Evolutionary conservation across 1,284 basidiomycete species (phyloP), one percentile per base, ranked within the genome.

Genomic region (Megacollybia platyphylla): DNA sequence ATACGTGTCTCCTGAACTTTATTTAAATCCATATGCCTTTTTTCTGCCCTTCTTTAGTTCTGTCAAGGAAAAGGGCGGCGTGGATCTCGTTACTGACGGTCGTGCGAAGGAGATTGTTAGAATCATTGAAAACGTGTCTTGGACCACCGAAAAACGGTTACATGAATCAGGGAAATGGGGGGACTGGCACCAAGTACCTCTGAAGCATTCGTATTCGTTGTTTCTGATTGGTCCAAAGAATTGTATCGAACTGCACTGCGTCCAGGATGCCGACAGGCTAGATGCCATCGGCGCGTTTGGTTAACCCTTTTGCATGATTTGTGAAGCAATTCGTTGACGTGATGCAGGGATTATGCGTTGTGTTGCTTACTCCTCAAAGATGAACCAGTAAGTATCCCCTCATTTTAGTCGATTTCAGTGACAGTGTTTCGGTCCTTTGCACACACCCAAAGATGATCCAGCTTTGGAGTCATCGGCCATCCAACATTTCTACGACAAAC

Each of bases 231-330:
- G 20, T 24, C 20, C 20, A 24, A 24, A 24, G 20, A 24, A 59
- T n/a, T 93, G 87, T 52, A 44, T 68, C 1, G 92, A 96, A 56
- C 68, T 96, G 37, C 84, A 88, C 56, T 92, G 87, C 47, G 89
- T 94, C 0, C 90, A 93, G 58, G 92, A 97, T 57, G 90, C 90
- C 0, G 92, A 96, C 56, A 70, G 91, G 36, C 61, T 97, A 10
- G 92, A 97, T 57, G 88, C 89, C 1, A 91, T 97, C 39, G 92
- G 92, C 2, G 86, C 84, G 4, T 85, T 94, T 48, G 91, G 89
- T 87, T 48, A 35, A 70, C 56, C 41, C 31, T 20, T 44, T 40
- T 17, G 18, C 43, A 35, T 7, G 35, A 36, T 36, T 8, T 34
- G 11, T 7, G 4, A 34, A 34, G 31, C 31, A 15, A 11, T 44